Conservation (phyloP, 2,329 filamentous ascomycete species). For the Falciphora oryzae region DNA sequence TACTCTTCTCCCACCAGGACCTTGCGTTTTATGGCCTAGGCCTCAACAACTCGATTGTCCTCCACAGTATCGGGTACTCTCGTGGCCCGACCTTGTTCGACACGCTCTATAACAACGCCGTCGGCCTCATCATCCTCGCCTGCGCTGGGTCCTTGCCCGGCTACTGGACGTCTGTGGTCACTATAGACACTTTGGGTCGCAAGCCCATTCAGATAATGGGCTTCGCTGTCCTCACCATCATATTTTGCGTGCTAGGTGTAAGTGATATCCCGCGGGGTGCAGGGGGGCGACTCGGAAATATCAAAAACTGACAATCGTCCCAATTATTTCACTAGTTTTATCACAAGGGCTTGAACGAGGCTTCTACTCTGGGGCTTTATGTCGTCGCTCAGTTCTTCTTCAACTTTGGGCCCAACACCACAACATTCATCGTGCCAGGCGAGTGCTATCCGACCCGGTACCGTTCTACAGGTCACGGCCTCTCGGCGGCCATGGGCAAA, state of each 20-base stretch:
- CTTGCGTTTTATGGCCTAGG: slow-evolving; percentile 64
- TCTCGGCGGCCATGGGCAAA: slow-evolving; percentile 62
- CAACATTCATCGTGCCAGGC: slow-evolving; percentile 59
- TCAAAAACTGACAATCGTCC: background rate
- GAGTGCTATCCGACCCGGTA: slow-evolving; percentile 62
- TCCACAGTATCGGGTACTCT: slow-evolving; percentile 67
- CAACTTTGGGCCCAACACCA: slow-evolving; percentile 61
- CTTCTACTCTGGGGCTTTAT: slow-evolving; percentile 53
- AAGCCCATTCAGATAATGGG: slow-evolving; percentile 67
- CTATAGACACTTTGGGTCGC: slow-evolving; percentile 69
- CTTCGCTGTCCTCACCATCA: slow-evolving; percentile 53
- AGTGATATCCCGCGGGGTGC: slow-evolving; percentile 17
- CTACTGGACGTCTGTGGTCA: slow-evolving; percentile 71
- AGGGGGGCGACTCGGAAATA: background rate
- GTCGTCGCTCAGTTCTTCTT: slow-evolving; percentile 62
- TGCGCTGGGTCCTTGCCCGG: slow-evolving; percentile 74
- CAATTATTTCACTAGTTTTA: slow-evolving; percentile 27
- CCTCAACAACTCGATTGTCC: slow-evolving; percentile 69
- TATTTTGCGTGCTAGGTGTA: slow-evolving; percentile 60
- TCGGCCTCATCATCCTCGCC: slow-evolving; percentile 71
- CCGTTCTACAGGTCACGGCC: slow-evolving; percentile 55
- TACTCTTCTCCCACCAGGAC: slow-evolving; percentile 38
- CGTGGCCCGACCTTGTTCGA: slow-evolving; percentile 59
- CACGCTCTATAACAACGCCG: slow-evolving; percentile 63
- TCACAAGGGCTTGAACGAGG: slow-evolving; percentile 35